These are phyloP conservation scores for Penicillium coprophilum DNA, from an alignment of 495 filamentous ascomycete genomes.

Conservation along the genomic window DNA sequence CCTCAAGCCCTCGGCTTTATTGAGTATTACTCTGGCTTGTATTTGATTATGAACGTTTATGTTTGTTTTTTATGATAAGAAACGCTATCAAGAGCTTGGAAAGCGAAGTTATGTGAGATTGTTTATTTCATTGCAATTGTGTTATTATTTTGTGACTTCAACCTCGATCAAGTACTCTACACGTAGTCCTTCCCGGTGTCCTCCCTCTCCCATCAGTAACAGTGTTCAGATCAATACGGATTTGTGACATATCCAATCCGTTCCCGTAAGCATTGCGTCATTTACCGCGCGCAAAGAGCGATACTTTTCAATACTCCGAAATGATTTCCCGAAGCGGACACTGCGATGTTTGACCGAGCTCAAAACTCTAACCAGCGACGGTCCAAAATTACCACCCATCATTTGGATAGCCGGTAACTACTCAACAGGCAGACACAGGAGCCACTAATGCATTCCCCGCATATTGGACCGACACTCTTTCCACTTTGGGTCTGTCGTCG, in stretches of 20 bases:
- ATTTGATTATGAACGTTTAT: too few species aligned
- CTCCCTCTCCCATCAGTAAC: not conserved
- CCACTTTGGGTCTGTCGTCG: constrained; percentile 27
- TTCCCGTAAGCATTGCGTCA: not conserved
- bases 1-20: too few species aligned
- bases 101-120: too few species aligned
- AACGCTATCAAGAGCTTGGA: too few species aligned
- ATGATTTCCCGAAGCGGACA: constrained; percentile 25
- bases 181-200: too few species aligned
- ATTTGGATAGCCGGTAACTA: not conserved
- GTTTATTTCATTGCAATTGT: too few species aligned
- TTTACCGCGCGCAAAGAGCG: not conserved
- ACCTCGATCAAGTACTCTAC: too few species aligned
- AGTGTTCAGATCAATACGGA: not conserved
- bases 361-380: not conserved
- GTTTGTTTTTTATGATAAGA: too few species aligned
- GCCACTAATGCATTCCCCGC: too few species aligned
- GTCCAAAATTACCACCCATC: not conserved
- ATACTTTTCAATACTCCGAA: not conserved
- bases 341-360: not conserved
- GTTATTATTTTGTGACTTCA: too few species aligned
- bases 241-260: not conserved
- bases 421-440: not conserved
- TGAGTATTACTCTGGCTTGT: too few species aligned
- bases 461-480: constrained; percentile 24